phyloP scores from a whole-genome alignment of 225 moss, liverwort and hornwort species.

The Physcomitrellopsis africana region DNA sequence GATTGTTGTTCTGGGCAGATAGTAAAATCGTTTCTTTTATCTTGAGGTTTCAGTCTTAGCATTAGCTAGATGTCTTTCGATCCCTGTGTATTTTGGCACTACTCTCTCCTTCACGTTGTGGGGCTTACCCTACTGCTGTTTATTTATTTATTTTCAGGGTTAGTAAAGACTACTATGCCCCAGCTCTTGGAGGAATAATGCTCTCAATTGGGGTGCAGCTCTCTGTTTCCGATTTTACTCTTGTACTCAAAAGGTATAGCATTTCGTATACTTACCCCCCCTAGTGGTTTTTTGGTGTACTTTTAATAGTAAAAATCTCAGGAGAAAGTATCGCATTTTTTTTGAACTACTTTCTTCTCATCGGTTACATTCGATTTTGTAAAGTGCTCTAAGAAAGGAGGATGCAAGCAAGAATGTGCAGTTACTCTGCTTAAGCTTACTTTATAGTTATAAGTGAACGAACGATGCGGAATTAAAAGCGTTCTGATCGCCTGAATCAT shows the following conservation, averaged over 20 bases:
- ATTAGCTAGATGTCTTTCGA: background rate
- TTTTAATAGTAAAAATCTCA: no score
- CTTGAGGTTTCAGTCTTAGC: background rate
- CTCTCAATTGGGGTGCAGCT: slow-evolving; percentile 95
- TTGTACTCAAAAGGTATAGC: slow-evolving; percentile 73
- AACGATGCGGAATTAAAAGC: background rate
- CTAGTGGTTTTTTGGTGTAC: no score
- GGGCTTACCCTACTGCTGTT: slow-evolving; percentile 3
- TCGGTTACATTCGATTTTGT: background rate
- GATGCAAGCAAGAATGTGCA: background rate
- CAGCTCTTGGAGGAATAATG: slow-evolving; percentile 96
- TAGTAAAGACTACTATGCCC: slow-evolving; percentile 92
- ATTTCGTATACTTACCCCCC: background rate
- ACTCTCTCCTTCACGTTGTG: background rate
- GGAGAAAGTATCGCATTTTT: background rate
- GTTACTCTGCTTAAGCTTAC: background rate
- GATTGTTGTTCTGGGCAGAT: background rate
- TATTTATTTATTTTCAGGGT: slow-evolving; percentile 61
- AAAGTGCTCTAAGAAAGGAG: background rate
- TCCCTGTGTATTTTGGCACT: background rate
- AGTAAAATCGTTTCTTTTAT: background rate
- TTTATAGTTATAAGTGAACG: background rate
- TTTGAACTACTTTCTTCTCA: background rate
- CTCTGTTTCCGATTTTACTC: slow-evolving; percentile 82
- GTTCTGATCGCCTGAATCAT: background rate